These are phyloP conservation scores for Sporobolomyces phaffii DNA, from an alignment of 768 basidiomycete genomes.

Conservation along the genomic window DNA sequence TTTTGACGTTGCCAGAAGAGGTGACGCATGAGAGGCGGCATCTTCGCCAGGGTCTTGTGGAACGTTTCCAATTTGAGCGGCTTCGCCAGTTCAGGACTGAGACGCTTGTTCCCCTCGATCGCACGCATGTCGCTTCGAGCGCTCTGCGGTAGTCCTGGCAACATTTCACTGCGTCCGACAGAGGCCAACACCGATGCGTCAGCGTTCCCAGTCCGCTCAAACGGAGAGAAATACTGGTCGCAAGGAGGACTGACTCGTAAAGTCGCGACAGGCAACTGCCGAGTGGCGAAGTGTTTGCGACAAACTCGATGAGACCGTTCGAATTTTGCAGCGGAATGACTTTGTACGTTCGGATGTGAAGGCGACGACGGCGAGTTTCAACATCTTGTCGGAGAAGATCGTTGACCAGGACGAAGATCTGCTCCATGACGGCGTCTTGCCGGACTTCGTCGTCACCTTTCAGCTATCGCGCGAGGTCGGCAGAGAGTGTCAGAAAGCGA, in stretches of 20 bases:
- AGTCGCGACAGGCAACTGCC: constrained; percentile 45
- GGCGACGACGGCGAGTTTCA: constrained; percentile 64
- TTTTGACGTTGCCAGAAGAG: constrained; percentile 88
- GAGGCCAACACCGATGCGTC: no score
- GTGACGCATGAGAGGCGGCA: constrained; percentile 85
- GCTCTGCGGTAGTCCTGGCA: neutral
- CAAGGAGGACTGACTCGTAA: constrained; percentile 18
- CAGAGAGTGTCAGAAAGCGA: neutral
- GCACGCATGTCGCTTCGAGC: neutral
- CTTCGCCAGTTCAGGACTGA: constrained; percentile 5
- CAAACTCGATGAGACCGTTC: constrained; percentile 86
- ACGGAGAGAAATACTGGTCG: neutral
- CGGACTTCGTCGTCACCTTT: constrained; percentile 92
- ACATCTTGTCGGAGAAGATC: constrained; percentile 65
- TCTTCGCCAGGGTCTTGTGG: constrained; percentile 49
- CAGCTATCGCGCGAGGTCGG: constrained; percentile 55
- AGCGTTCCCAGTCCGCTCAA: no score
- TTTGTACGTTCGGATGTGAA: constrained; percentile 76
- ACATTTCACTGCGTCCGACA: neutral
- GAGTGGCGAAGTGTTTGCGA: constrained; percentile 66
- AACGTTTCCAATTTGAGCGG: constrained; percentile 44
- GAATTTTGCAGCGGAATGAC: constrained; percentile 75
- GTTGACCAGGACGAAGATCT: constrained; percentile 88
- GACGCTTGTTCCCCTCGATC: constrained; percentile 15
- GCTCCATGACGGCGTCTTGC: constrained; percentile 98